Evolutionary conservation across 169 alveolate genomes (phyloP), one percentile per base, ranked within the genome.

Genomic region (Prorocentrum cordatum): DNA sequence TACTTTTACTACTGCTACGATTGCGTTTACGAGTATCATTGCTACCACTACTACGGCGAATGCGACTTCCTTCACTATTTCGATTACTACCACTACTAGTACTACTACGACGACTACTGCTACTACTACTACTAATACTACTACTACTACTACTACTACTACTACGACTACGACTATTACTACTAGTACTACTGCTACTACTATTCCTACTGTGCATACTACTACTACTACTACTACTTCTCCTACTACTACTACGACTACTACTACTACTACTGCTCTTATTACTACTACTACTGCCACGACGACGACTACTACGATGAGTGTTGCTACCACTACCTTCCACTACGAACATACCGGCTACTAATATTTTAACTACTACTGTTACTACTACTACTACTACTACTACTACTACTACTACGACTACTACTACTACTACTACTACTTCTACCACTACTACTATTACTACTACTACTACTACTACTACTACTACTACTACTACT

Each of bases 401-500:
- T 16, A 59, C 36, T 59, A 26, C 68, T 24, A 24, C 36, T 24
- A 26, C 68, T 24, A 0, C 1, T 59, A 0, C 68, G 16, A 12
- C 36, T 58, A 10, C 68, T 22, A 58, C 35, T 58, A 10, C 68
- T 24, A 10, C 36, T 59, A 24, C 68, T 59, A 59, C 32, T 59
- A 59, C 68, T 10, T 22, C 20, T 10, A 24, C 68, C n/a, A 59
- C 36, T 10, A 59, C 68, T 24, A 59, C 68, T 24, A 59, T 29
- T 10, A 58, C 33, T 58, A 0, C 33, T 58, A 5, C 33, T 4
- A 58, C 33, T 58, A 58, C 68, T 22, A 58, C 68, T 58, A 58
- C 68, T 58, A 58, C 68, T 58, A 58, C 68, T 58, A 58, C 68
- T 58, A 58, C 68, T 58, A 2, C 67, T 58, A 58, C 67, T 58